phyloP scores from a whole-genome alignment of 305 asterid genomes.

The Fraxinus ornus region DNA sequence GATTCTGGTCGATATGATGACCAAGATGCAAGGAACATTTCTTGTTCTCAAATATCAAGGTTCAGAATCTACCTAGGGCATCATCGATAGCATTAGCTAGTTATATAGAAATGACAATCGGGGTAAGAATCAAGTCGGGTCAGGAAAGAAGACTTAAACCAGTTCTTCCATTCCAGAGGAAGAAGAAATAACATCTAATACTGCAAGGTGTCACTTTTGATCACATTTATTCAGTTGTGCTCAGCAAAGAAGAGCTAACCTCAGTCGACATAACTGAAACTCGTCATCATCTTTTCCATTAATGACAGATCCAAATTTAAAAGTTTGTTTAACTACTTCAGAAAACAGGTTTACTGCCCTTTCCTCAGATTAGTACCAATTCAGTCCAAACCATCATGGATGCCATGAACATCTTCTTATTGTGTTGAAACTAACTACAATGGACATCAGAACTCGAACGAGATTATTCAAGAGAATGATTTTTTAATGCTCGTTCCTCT shows the following conservation, averaged over 20 bases:
- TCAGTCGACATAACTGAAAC: neutral
- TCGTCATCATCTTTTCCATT: neutral
- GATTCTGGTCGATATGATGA: neutral
- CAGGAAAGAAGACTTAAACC: neutral
- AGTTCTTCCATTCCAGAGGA: neutral
- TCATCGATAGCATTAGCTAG: neutral
- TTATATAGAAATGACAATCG: too few relatives aligned
- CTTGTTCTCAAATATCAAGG: neutral
- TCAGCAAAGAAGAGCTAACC: too few relatives aligned
- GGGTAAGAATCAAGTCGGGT: neutral
- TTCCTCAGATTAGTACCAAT: neutral
- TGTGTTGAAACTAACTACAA: neutral
- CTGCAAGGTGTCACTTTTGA: neutral
- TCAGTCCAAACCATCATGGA: neutral
- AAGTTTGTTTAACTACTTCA: neutral
- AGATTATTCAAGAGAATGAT: neutral
- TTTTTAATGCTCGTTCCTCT: neutral
- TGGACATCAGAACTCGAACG: neutral
- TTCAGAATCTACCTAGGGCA: neutral
- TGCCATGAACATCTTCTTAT: neutral
- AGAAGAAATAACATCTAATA: neutral
- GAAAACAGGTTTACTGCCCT: neutral
- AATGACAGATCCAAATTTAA: neutral
- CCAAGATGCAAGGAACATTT: neutral
- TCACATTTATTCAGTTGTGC: too few relatives aligned